Percentiles rank a stretch among this genome's conserved stretches.
Evolutionary conservation across 2,329 filamentous ascomycete genomes (phyloP).

Genomic region (Alternaria tenuissima): DNA sequence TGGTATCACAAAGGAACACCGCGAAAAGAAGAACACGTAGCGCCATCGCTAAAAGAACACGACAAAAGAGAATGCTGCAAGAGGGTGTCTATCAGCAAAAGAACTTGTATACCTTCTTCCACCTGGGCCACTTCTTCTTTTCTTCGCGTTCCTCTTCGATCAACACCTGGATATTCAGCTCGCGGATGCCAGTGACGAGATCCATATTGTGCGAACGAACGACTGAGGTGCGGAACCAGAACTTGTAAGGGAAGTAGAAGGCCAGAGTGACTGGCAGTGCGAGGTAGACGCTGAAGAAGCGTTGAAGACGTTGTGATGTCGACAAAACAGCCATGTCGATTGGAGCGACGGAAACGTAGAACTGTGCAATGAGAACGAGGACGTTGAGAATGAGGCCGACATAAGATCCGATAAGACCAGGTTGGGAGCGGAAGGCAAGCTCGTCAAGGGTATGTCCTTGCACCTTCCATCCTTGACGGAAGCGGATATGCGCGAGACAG

Average conservation of each 20-base stretch:
- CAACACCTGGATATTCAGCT: slow-evolving; percentile 81
- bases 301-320: slow-evolving; percentile 60
- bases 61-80: not conserved
- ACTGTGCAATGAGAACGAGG: slow-evolving; percentile 81
- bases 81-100: slow-evolving; percentile 49
- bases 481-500: slow-evolving; percentile 68
- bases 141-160: slow-evolving; percentile 83
- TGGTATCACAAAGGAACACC: slow-evolving; percentile 40
- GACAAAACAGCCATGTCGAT: slow-evolving; percentile 64
- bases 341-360: slow-evolving; percentile 86
- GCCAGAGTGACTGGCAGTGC: slow-evolving; percentile 72
- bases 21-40: slow-evolving; percentile 19
- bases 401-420: slow-evolving; percentile 82
- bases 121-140: slow-evolving; percentile 60
- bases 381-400: slow-evolving; percentile 78
- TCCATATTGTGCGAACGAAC: slow-evolving; percentile 81
- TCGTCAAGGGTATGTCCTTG: slow-evolving; percentile 74
- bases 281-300: slow-evolving; percentile 78
- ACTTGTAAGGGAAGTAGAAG: slow-evolving; percentile 78
- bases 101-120: slow-evolving; percentile 60
- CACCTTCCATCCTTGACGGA: slow-evolving; percentile 68
- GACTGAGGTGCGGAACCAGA: slow-evolving; percentile 74
- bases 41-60: slow-evolving; percentile 23
- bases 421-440: slow-evolving; percentile 81
- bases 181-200: slow-evolving; percentile 81